These are phyloP conservation scores for Mortierella polycephala DNA, from an alignment of 371 early-diverging fungal species.

Conservation along the genomic window DNA sequence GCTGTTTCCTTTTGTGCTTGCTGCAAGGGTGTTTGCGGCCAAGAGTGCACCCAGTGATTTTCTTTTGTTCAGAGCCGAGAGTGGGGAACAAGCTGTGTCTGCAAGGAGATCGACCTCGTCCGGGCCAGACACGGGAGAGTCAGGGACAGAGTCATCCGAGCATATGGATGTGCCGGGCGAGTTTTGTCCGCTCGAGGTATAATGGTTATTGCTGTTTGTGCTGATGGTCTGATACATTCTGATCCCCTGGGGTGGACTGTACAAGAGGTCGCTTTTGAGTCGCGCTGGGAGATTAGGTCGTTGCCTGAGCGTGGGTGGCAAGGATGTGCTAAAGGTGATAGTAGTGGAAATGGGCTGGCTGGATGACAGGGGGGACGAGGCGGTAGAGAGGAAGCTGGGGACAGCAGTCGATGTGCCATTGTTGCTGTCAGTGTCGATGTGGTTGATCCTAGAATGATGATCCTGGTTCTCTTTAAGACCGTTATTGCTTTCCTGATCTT, in stretches of 20 bases:
- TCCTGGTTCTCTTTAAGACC: conserved; percentile 3
- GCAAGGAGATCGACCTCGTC: conserved; percentile 28
- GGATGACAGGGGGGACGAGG: background rate
- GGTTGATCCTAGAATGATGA: conserved; percentile 16
- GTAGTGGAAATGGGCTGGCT: conserved; percentile 8
- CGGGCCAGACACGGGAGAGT: conserved; percentile 48
- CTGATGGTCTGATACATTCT: conserved; percentile 1
- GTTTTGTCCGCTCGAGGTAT: conserved; percentile 50
- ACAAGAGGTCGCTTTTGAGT: conserved; percentile 42
- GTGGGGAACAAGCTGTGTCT: conserved; percentile 31
- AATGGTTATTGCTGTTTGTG: conserved; percentile 7
- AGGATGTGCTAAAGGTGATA: conserved; percentile 33
- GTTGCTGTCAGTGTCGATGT: background rate
- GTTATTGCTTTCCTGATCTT: conserved; percentile 14
- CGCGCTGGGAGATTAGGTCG: conserved; percentile 39
- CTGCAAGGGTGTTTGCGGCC: conserved; percentile 54
- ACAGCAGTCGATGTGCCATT: background rate
- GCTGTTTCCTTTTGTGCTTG: conserved; percentile 17
- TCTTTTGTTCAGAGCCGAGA: conserved; percentile 51
- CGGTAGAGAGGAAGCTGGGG: conserved; percentile 1
- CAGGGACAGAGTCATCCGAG: conserved; percentile 43
- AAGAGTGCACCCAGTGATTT: conserved; percentile 55
- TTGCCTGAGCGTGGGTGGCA: conserved; percentile 42
- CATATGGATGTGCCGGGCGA: conserved; percentile 40
- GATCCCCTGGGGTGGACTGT: background rate